A percentile compares a stretch with the other conserved stretches of the same genome.
Evolutionary conservation across 352 stramenopile species (phyloP).

Genomic region (Phytophthora fragariaefolia): DNA sequence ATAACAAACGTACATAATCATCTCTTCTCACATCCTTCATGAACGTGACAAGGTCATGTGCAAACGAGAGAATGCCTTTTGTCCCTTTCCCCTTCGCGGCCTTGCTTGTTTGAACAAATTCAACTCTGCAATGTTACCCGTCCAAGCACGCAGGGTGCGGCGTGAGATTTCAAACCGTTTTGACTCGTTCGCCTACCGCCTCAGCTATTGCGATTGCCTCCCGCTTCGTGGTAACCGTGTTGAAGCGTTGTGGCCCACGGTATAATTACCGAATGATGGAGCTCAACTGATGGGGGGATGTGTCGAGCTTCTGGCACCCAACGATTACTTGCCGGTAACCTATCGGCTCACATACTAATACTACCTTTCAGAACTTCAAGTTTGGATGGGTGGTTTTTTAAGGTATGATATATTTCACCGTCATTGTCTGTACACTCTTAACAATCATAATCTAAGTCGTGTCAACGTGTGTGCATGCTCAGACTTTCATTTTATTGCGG

Average conservation of each 20-base stretch:
- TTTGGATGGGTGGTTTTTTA: too few species aligned
- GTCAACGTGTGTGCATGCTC: too few species aligned
- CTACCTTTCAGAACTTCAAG: constrained; percentile 7
- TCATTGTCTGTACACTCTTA: constrained; percentile 20
- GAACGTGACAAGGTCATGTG: constrained; percentile 4
- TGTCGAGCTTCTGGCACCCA: constrained; percentile 5
- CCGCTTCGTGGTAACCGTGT: background rate
- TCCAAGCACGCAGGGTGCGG: constrained; percentile 5
- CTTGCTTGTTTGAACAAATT: background rate
- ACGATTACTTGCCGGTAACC: background rate
- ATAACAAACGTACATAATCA: constrained; percentile 11
- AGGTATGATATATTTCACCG: too few species aligned
- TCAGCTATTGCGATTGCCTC: background rate
- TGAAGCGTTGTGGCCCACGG: constrained; percentile 2
- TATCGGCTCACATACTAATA: constrained; percentile 8
- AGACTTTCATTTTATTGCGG: too few species aligned
- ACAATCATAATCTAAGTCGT: too few species aligned
- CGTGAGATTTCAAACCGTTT: constrained; percentile 4
- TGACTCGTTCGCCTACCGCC: background rate
- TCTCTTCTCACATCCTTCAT: constrained; percentile 21
- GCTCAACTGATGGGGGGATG: background rate
- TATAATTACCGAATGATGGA: background rate
- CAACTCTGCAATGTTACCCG: background rate
- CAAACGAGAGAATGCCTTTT: constrained; percentile 9
- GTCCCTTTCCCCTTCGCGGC: constrained; percentile 7